Base-by-base conservation (phyloP, 2,329 filamentous ascomycete species). In the Rhytidhysteron rufulum region DNA sequence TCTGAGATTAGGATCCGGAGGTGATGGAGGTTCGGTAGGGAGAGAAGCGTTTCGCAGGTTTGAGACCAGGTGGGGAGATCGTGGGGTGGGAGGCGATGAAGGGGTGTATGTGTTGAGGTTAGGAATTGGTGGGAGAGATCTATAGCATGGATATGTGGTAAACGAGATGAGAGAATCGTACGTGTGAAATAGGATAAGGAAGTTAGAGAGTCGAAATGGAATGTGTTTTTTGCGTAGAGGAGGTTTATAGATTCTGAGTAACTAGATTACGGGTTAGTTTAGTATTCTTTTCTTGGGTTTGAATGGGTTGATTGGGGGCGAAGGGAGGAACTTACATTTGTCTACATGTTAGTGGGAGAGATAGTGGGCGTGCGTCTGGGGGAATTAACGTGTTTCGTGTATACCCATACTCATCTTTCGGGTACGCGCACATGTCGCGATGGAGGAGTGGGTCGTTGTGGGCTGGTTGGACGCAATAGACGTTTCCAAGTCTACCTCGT, bases 171-270 rank as follows among this genome's bases (percentile, higher is more conserved):
- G 4, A 47, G 31, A 18, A 44, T 21, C 13, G 13, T 40, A 13
- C 15, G 11, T 11, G 34, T 20, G 19, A 44, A 44, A 8, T 18
- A 30, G 11, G 10, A 10, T 20, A 44, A 13, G n/a, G 32, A 17
- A 17, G 19, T 19, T 8, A 33, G 18, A n/a, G 40, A 35, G 19
- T 47, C 42, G 36, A 47, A 44, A 10, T 41, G 38, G 25, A 44
- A 44, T 3, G 35, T 44, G 30, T 47, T 44, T 7, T 22, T 15
- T 15, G 35, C 33, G 27, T 47, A 47, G 3, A 47, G 37, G 15
- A 24, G 31, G 19, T 47, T 31, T 11, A 40, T 44, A 8, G 30
- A 19, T 25, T 44, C 42, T 6, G 39, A 47, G 30, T 44, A 47
- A 15, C 44, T 47, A 20, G 31, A 7, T 24, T n/a, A n/a, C n/a